These are phyloP conservation scores for Arctostaphylos glauca DNA, from an alignment of 148 eudicot genomes.

Conservation along the genomic window DNA sequence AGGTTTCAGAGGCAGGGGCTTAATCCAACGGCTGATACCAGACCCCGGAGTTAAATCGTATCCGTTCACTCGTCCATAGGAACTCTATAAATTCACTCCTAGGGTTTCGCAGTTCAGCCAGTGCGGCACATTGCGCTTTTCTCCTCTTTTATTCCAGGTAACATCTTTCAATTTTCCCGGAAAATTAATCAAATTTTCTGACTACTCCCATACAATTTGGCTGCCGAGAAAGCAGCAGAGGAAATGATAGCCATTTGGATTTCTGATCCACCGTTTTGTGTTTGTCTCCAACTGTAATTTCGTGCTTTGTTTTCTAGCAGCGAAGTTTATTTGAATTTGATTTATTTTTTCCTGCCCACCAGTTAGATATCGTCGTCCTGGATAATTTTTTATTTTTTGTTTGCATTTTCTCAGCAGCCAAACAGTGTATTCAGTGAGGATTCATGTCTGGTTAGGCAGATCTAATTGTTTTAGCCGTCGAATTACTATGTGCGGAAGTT, in stretches of 20 bases:
- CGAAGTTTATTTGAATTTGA: not conserved
- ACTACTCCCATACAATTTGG: not conserved
- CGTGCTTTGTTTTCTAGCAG: not conserved
- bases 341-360: not conserved
- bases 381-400: not conserved
- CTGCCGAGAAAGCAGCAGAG: slow-evolving; percentile 7
- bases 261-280: not conserved
- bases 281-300: not conserved
- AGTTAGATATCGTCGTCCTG: not conserved
- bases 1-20: not conserved
- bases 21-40: slow-evolving; percentile 2
- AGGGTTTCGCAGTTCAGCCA: not conserved
- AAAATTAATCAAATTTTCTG: not conserved
- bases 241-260: too few species aligned
- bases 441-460: not conserved
- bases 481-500: not conserved
- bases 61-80: not conserved
- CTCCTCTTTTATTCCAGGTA: not conserved
- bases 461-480: not conserved
- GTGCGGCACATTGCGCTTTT: not conserved
- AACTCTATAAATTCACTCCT: not conserved
- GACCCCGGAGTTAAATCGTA: not conserved
- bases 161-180: not conserved
- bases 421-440: not conserved
- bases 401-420: not conserved